Base-by-base conservation (phyloP, 2,329 filamentous ascomycete genomes). In the Penicillium psychrosexuale region DNA sequence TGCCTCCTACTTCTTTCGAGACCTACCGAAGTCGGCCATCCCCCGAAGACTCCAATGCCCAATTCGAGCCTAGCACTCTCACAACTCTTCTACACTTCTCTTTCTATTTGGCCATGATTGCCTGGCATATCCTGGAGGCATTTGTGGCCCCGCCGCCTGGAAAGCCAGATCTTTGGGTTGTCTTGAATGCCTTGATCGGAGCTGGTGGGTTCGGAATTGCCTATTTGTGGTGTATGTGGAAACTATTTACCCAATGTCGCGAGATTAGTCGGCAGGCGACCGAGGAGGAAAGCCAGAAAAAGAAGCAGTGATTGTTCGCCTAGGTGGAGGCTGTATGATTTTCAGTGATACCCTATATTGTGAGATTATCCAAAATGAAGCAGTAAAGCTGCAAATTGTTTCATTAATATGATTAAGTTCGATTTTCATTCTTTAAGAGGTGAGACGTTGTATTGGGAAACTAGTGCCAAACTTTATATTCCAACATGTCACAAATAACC, bases 161-260 rank as follows among this genome's bases (percentile, higher is more conserved):
- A 55, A 97, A 96, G 74, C 94, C 94, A 0, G 94, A 99, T 75
- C 77, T 99, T 1, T 99, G 93, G 93, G 87, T 95, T 3, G 92
- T 99, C 3, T 82, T 86, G 12, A 99, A 99, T 67, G 91, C 94
- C 8, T 85, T 91, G 17, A 75, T 97, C 22, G 94, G 94, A 8
- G 90, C 90, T 22, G 86, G 84, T 4, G 94, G 91, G 0, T 99
- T 97, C 70, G 83, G 83, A 0, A 75, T 96, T 33, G 95, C 91
- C 72, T 97, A 97, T 71, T 68, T 94, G 8, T 99, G 94, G 94
- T 97, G 92, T 72, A 73, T 94, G 58, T 88, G 85, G 82, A 87
- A 84, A 61, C 62, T 84, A 53, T 61, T 78, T 34, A 63, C 57
- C 24, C 70, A 72, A 51, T 67, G 65, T 34, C 61, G 65, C 33